Base-by-base conservation (phyloP, 2,329 filamentous ascomycete genomes). In the Botrytis elliptica region DNA sequence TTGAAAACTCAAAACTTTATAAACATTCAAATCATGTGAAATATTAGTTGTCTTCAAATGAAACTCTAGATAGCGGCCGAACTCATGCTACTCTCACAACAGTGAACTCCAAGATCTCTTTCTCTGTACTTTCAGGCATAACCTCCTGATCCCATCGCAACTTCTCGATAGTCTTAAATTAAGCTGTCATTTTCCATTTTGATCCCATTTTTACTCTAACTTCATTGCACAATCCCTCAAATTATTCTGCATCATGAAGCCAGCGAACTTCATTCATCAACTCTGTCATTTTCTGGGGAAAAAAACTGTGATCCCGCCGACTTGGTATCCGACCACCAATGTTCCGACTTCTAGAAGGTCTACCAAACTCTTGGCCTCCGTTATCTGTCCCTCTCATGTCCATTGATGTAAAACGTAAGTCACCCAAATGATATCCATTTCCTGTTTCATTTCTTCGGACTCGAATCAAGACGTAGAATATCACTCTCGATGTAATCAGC, bases 391-490 rank as follows among this genome's bases (percentile, higher is more conserved):
- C 1, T 83, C 80, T 77, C 80, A 83, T 40, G 80, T 78, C 75
- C 85, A 85, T 16, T 85, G 79, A 71, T 86, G 85, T 65, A 86
- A 81, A 78, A 86, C 83, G 0, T 82, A 82, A 0, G 80, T 80
- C 3, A 83, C 79, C 55, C 83, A 80, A 12, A 86, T 76, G 29
- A 86, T 81, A 72, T 85, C 82, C 4, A 84, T 78, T 38, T 79
- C 10, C 82, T 82, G 29, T 83, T 77, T 38, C 85, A 75, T 66
- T 81, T 73, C 25, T 79, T 79, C 55, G 84, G 73, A 22, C 73
- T 74, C 12, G 77, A 77, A 0, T 80, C n/a, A 5, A 38, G 52
- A 71, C 25, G 25, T 3, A 55, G 82, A 2, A 79, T 42, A 62
- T 83, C 82, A 2, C 79, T 80, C 36, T 76, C 75, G 46, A 83